A percentile compares a stretch with the other conserved stretches of the same genome.
These are phyloP conservation scores for Allomyces macrogynus DNA, from an alignment of 192 early-diverging fungal genomes.

Conservation along the genomic window DNA sequence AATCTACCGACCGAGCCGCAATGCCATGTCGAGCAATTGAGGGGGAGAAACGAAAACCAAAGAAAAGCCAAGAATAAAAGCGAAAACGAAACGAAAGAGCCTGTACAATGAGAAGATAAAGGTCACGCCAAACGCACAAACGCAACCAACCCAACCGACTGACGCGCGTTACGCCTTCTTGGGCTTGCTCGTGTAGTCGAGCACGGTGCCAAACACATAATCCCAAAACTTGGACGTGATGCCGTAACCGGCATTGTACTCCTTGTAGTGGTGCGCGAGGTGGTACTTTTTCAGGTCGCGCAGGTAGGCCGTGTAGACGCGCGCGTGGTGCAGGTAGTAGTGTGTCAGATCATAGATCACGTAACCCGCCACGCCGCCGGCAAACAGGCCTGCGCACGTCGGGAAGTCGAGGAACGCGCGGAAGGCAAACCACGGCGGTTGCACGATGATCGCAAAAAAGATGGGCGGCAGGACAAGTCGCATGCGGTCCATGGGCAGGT, in stretches of 20 bases:
- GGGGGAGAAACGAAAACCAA: too few relatives aligned
- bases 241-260: conserved; percentile 67
- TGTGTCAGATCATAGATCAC: conserved; percentile 83
- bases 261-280: conserved; percentile 85
- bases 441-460: not conserved
- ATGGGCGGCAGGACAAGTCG: conserved; percentile 88
- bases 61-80: too few relatives aligned
- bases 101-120: too few relatives aligned
- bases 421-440: conserved; percentile 16
- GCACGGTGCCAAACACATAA: conserved; percentile 47
- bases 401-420: conserved; percentile 35
- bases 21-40: too few relatives aligned
- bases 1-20: too few relatives aligned
- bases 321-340: conserved; percentile 87
- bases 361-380: conserved; percentile 62
- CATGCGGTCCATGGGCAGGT: conserved; percentile 84
- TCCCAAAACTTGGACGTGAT: conserved; percentile 88
- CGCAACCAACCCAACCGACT: too few relatives aligned
- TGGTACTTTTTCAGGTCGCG: conserved; percentile 85
- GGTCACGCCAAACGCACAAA: too few relatives aligned
- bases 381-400: conserved; percentile 43
- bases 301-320: conserved; percentile 46
- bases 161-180: not conserved
- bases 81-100: too few relatives aligned
- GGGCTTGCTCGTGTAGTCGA: conserved; percentile 10